Conservation (phyloP, 257 asterid species). For the Scutellaria minor region DNA sequence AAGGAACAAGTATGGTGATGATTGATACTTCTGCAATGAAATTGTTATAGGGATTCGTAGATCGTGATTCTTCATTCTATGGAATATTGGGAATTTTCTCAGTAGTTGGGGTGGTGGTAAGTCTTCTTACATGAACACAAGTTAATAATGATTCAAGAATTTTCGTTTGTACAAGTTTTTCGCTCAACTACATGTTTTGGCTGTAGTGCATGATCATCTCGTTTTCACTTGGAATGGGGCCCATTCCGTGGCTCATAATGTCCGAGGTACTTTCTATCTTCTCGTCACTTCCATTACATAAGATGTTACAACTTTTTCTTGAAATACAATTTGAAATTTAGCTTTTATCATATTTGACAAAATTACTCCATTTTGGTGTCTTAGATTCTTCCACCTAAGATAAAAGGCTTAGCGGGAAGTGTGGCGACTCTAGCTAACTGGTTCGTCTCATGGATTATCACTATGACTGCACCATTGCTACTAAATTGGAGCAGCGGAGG, state of each 20-base stretch:
- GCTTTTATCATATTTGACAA: not conserved
- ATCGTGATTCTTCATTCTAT: constrained; percentile 53
- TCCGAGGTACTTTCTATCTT: constrained; percentile 59
- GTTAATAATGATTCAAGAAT: constrained; percentile 1
- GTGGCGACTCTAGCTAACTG: constrained; percentile 59
- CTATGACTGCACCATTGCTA: constrained; percentile 63
- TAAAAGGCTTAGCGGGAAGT: constrained; percentile 74
- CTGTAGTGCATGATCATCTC: constrained; percentile 51
- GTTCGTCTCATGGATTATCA: constrained; percentile 56
- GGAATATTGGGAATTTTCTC: constrained; percentile 66
- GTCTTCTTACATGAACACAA: constrained; percentile 30
- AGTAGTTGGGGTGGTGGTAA: constrained; percentile 68
- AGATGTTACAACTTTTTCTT: not conserved
- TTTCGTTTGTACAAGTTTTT: constrained; percentile 18
- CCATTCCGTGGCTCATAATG: constrained; percentile 75
- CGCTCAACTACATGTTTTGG: constrained; percentile 16
- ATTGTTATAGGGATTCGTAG: constrained; percentile 54
- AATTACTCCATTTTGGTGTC: constrained; percentile 21
- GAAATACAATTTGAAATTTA: too few relatives aligned
- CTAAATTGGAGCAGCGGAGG: constrained; percentile 78
- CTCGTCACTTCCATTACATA: constrained; percentile 20
- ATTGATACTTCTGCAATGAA: constrained; percentile 30
- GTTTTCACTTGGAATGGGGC: constrained; percentile 81
- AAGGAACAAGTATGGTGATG: constrained; percentile 3
- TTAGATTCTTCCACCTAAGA: constrained; percentile 75